Evolutionary conservation across 139 green algal species (phyloP), one percentile per base, ranked within the genome.

Genomic region (Chlamydomonas incerta): DNA sequence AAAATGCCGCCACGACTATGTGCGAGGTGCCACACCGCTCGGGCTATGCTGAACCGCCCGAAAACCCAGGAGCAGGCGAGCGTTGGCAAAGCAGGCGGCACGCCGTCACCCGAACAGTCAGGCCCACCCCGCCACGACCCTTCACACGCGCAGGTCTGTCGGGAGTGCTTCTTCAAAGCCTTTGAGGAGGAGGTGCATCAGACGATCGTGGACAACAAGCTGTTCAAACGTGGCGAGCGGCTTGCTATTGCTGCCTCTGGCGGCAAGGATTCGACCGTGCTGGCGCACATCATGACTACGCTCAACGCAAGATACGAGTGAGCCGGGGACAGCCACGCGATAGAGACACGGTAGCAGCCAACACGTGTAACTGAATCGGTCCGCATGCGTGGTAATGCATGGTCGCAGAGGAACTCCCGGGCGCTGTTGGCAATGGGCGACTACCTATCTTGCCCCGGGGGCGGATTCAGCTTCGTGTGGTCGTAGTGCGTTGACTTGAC

Each of bases 221-320:
- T 99, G 37, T 99, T 99, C 88, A 89, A 85, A 18, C 65, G 73
- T 1, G 98, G 97, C 5, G 95, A 99, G 68, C 86, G 92, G 11
- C 95, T 99, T 4, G 97, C 97, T 0, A 83, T 99, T 33, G 97
- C 89, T 5, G 97, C 98, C 3, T 98, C 95, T 13, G 95, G 95
- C 33, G 96, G 96, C 77, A 98, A 99, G 89, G 97, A 99, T 88
- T 99, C 96, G 0, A 99, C 97, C 1, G 97, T 99, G 74, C 92
- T 99, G 29, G 97, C 97, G 0, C 95, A 99, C 83, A 88, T 99
- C n/a, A 50, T 99, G 29, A 97, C 94, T 0, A 88, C 93, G 20
- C 93, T 99, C 2, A 99, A 99, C 88, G 50, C 86, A 23, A 92
- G 97, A 0, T 92, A 99, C 86, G 72, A 91, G 92, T 98, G 79